These are phyloP conservation scores for Spinacia oleracea DNA, from an alignment of 179 eudicot species.

Conservation along the genomic window DNA sequence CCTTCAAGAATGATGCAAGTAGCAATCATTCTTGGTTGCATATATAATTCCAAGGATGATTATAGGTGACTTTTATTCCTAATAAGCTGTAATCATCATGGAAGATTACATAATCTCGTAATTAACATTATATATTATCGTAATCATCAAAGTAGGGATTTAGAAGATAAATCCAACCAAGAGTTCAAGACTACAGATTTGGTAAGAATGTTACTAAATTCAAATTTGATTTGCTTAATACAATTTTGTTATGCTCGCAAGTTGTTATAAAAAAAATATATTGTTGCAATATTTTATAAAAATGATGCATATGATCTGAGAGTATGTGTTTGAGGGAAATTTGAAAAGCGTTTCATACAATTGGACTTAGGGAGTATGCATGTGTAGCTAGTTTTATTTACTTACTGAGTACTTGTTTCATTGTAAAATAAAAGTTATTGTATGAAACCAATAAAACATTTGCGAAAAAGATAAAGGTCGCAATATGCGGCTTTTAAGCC, in stretches of 20 bases:
- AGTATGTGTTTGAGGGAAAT: no score
- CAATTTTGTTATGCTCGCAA: neutral
- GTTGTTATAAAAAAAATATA: neutral
- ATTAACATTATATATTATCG: conserved; percentile 11
- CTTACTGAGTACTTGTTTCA: no score
- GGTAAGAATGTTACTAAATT: neutral
- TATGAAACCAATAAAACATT: no score
- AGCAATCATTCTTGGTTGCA: conserved; percentile 25
- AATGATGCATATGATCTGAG: no score
- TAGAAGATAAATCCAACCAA: conserved; percentile 12
- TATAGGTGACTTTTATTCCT: conserved; percentile 6
- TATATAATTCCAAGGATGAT: conserved; percentile 22
- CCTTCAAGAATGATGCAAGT: conserved; percentile 5
- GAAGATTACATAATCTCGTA: conserved; percentile 27
- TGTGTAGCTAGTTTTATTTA: no score
- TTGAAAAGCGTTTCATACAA: no score
- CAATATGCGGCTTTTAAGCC: no score
- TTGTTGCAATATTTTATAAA: no score
- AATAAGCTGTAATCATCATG: conserved; percentile 12
- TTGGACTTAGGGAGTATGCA: no score
- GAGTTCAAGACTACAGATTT: neutral
- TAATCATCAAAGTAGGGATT: neutral
- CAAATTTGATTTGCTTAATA: neutral
- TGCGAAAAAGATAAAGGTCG: no score
- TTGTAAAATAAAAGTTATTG: no score